Base-by-base conservation (phyloP, 768 basidiomycete species). In the Leccinum boreale region DNA sequence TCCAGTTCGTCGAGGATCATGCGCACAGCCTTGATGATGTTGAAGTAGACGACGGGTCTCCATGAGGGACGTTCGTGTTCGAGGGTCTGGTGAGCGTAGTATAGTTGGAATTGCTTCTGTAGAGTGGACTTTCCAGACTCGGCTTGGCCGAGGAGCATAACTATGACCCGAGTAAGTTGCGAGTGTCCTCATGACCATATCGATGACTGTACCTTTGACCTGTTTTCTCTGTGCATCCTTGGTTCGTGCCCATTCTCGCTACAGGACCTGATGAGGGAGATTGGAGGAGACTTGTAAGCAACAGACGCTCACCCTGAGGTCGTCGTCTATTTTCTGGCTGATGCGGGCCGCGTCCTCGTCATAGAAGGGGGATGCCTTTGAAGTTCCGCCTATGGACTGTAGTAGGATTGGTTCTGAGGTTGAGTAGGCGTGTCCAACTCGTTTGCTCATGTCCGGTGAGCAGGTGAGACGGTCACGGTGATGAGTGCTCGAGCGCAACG, bases 111-210 rank as follows among this genome's bases (percentile, higher is more conserved):
- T 70, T 92, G 90, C 66, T 92, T 92, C 66, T 87, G 88, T 12
- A 92, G 78, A 3, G 91, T 92, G 2, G 89, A 90, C 72, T 93
- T 93, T 36, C 89, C 89, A 51, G 84, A 85, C 70, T 89, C 89
- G 58, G 89, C 88, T 67, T 92, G 89, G 17, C 89, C 89, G 29
- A 92, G 79, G 9, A 91, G 78, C 76, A 91, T 83, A 35, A 90
- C 86, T 87, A 49, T 24, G 52, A 12, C 24, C 6, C 29, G 12
- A 19, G 58, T 56, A 59, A 70, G 62, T 29, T 11, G 5, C 19
- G 19, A 28, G 47, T 42, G 31, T 28, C 15, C 7, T 17, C 8
- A 2, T 59, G 26, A 9, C 6, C 26, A 55, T 21, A 58, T 50
- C 35, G 51, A 45, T 19, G 58, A 56, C 36, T 8, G 15, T 56